Evolutionary conservation across 371 early-diverging fungal genomes (phyloP).

Genomic region (Enterocytospora artemiae): DNA sequence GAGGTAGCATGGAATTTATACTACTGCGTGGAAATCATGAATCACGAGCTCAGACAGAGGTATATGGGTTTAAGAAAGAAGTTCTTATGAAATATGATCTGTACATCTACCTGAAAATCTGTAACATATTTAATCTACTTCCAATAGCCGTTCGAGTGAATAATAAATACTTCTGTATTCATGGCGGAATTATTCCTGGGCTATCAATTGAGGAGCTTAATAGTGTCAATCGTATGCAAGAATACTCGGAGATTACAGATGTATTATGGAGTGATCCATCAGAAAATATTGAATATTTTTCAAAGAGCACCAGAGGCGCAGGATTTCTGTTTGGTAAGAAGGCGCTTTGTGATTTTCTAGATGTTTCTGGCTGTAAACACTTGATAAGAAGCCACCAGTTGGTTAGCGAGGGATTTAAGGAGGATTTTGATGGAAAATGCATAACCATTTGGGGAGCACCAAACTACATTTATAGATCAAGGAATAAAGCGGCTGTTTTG

Average conservation of each 20-base stretch:
- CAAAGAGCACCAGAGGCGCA: constrained; percentile 45
- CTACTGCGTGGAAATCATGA: constrained; percentile 58
- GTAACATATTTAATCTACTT: constrained; percentile 52
- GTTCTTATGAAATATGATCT: constrained; percentile 43
- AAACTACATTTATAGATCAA: constrained; percentile 55
- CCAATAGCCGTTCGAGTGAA: constrained; percentile 50
- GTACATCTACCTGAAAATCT: constrained; percentile 46
- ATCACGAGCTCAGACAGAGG: constrained; percentile 40
- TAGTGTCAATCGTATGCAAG: constrained; percentile 45
- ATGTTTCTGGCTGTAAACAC: constrained; percentile 44
- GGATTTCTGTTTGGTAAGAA: constrained; percentile 56
- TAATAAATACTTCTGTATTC: constrained; percentile 55
- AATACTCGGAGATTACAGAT: constrained; percentile 50
- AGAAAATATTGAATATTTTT: too few relatives aligned
- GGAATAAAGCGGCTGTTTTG: constrained; percentile 54
- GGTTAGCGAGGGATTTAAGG: constrained; percentile 57
- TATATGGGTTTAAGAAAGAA: constrained; percentile 58
- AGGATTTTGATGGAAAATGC: constrained; percentile 49
- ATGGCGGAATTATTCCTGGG: constrained; percentile 58
- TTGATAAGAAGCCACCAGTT: constrained; percentile 58
- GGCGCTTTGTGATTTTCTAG: constrained; percentile 52
- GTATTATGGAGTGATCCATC: constrained; percentile 58
- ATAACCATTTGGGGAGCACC: constrained; percentile 59
- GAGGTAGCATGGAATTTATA: too few relatives aligned
- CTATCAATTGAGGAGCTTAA: constrained; percentile 48